Base-by-base conservation (phyloP, 23 red algal species). In the Gracilaria domingensis region DNA sequence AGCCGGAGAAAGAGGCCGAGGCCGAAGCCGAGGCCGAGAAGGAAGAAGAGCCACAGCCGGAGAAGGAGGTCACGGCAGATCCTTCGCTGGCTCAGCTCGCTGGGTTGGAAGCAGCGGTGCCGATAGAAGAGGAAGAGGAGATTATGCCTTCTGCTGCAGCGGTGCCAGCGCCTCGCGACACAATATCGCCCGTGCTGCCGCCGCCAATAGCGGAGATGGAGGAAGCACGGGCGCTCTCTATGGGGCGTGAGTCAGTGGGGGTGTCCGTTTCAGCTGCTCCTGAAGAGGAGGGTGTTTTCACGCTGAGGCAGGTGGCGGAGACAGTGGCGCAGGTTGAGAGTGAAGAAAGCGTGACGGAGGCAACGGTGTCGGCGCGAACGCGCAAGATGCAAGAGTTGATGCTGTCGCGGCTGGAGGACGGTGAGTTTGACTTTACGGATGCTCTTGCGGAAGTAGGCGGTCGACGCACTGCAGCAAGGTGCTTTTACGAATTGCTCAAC, bases 401-500 rank as follows among this genome's bases (percentile, higher is more conserved):
- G 4, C 8, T 48, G 12, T 51, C 70, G 11, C 59, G 66, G n/a
- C 18, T 62, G 5, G 72, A 90, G 73, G 45, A 50, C 33, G 69
- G 69, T 45, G 69, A 75, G 14, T 75, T 75, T 18, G 73, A 80
- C 80, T 42, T 90, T 21, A 79, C 72, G 1, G 37, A 75, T 16
- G 69, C 69, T 40, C 37, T 75, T 25, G 69, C 36, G 7, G 69
- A 75, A 75, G 69, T 75, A 0, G 69, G 69, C 14, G 69, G 69
- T 47, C 24, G 86, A 62, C 71, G 75, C 24, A 90, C 75, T 51
- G 86, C 75, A 6, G 71, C 86, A 21, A 39, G 86, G 18, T 66
- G 64, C 34, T 90, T 90, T 90, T 90, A 90, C 35, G 86, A 90
- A 60, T 30, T 90, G 44, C 70, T 90, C 23, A 90, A 79, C 75